These are phyloP conservation scores for Nemania sp. DNA, from an alignment of 2,329 filamentous ascomycete species.

Conservation along the genomic window DNA sequence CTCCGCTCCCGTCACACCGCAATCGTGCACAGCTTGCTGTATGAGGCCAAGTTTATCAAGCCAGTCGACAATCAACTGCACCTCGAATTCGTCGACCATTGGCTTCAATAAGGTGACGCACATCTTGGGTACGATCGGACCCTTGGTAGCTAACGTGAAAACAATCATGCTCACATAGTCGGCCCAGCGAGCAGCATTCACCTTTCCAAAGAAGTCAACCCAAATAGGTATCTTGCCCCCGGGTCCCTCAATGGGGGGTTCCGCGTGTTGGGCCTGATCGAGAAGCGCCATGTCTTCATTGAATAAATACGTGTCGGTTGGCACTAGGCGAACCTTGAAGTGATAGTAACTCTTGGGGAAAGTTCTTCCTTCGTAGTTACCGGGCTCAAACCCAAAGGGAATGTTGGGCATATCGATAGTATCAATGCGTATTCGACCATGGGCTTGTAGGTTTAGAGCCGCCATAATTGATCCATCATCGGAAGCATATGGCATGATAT, in stretches of 20 bases:
- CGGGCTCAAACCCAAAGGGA: constrained; percentile 77
- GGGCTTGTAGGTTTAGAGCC: constrained; percentile 72
- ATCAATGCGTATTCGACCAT: constrained; percentile 66
- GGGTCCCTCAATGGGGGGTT: constrained; percentile 58
- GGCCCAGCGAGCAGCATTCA: constrained; percentile 72
- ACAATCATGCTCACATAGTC: constrained; percentile 72
- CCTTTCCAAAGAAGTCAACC: constrained; percentile 74
- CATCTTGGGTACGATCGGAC: constrained; percentile 65
- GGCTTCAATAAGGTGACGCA: constrained; percentile 68
- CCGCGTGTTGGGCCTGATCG: constrained; percentile 50
- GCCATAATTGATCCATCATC: constrained; percentile 76
- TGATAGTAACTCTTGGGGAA: constrained; percentile 74
- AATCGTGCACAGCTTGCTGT: constrained; percentile 54
- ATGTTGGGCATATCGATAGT: constrained; percentile 69
- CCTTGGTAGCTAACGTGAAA: constrained; percentile 72
- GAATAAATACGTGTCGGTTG: constrained; percentile 69
- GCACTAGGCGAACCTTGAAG: constrained; percentile 71
- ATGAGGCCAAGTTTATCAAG: constrained; percentile 65
- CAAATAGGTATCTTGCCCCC: constrained; percentile 73
- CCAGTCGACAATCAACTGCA: constrained; percentile 70
- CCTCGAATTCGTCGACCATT: constrained; percentile 72
- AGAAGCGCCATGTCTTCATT: constrained; percentile 63
- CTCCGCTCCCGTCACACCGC: constrained; percentile 64
- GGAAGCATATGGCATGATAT: constrained; percentile 55
- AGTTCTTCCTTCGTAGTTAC: constrained; percentile 77